Conservation (phyloP, 257 asterid genomes). For the Parsonsia alboflavescens region DNA sequence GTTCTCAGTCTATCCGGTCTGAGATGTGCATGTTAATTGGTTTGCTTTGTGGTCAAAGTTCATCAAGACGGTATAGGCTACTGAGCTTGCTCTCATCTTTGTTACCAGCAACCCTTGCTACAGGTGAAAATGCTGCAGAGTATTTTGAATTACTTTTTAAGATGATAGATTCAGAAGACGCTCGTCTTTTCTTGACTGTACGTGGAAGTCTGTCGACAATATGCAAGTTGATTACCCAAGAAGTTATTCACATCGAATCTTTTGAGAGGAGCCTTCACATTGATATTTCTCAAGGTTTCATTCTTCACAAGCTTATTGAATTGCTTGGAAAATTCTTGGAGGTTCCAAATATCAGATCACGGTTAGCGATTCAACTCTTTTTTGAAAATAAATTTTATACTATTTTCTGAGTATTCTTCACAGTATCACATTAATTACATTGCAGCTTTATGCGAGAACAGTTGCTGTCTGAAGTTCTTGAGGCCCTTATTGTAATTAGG, state of each 20-base stretch:
- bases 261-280: conserved; percentile 96
- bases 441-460: conserved; percentile 89
- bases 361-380: conserved; percentile 37
- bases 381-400: not conserved
- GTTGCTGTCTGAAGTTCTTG: conserved; percentile 87
- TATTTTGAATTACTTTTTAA: conserved; percentile 88
- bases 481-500: conserved; percentile 94
- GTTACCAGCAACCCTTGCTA: conserved; percentile 84
- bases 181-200: conserved; percentile 89
- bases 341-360: conserved; percentile 87
- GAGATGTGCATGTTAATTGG: conserved; percentile 96
- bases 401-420: not conserved
- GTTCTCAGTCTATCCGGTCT: conserved; percentile 94
- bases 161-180: conserved; percentile 94
- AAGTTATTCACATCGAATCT: conserved; percentile 80
- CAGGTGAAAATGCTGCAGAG: conserved; percentile 98
- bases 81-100: conserved; percentile 82
- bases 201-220: conserved; percentile 74
- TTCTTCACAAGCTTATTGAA: conserved; percentile 97
- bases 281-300: conserved; percentile 96
- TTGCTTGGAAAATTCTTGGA: conserved; percentile 95
- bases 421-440: not conserved
- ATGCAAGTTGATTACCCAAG: conserved; percentile 74
- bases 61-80: conserved; percentile 76
- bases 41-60: conserved; percentile 91